Percentiles rank a stretch among this genome's conserved stretches.
Conservation (phyloP, 176 grass and related monocot genomes). For the Olyra latifolia region DNA sequence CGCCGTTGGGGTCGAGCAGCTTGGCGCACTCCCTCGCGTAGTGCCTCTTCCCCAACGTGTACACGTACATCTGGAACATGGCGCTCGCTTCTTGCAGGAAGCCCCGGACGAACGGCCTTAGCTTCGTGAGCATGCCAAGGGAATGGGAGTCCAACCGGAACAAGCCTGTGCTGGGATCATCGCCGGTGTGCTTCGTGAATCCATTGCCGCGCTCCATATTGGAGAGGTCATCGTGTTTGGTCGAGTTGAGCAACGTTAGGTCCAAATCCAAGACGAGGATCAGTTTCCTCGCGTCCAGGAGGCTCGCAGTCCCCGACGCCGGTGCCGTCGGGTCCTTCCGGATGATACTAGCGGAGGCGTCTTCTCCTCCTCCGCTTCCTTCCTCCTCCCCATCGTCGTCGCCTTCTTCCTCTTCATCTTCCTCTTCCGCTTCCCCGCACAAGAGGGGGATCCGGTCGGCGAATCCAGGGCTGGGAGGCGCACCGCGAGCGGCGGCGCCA, state of each 20-base stretch:
- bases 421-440: not conserved
- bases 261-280: conserved; percentile 71
- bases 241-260: conserved; percentile 65
- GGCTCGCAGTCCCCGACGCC: not conserved
- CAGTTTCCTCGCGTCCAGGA: conserved; percentile 50
- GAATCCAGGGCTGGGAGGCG: not conserved
- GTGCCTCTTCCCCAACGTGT: conserved; percentile 46
- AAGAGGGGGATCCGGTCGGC: not conserved
- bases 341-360: not conserved
- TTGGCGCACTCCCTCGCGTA: conserved; percentile 49
- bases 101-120: conserved; percentile 52
- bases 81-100: conserved; percentile 57
- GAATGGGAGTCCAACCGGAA: conserved; percentile 32
- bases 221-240: conserved; percentile 32
- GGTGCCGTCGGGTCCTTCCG: not conserved
- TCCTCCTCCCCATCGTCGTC: not conserved
- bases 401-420: too few relatives aligned
- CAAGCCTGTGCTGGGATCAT: conserved; percentile 48
- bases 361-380: not conserved
- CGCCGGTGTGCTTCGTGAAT: not conserved
- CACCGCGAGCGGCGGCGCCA: not conserved
- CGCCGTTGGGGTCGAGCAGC: conserved; percentile 60
- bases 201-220: conserved; percentile 28
- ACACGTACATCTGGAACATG: conserved; percentile 67
- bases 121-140: conserved; percentile 50